A percentile compares a stretch with the other conserved stretches of the same genome.
These are phyloP conservation scores for Pisolithus thermaeus DNA, from an alignment of 1,284 basidiomycete species.

Conservation along the genomic window DNA sequence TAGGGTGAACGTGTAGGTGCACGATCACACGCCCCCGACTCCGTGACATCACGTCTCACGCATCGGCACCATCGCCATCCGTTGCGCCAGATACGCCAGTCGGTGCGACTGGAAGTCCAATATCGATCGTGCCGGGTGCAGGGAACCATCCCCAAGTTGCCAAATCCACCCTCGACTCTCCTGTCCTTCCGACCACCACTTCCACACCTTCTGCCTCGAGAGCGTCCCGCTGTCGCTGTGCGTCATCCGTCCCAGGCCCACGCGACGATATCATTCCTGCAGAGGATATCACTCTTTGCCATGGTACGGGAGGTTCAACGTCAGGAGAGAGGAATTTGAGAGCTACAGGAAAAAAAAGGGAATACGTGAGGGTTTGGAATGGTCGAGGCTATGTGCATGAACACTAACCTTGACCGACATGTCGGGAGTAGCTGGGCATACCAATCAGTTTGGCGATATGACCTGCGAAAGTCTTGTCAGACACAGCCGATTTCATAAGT, in stretches of 20 bases:
- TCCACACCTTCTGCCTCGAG: conserved; percentile 58
- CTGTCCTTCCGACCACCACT: conserved; percentile 39
- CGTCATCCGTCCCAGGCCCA: conserved; percentile 68
- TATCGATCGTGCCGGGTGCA: conserved; percentile 25
- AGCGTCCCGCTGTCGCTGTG: conserved; percentile 49
- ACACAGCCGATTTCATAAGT: not conserved
- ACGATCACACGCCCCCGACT: too few species aligned
- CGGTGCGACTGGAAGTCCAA: conserved; percentile 1
- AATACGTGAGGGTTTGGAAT: not conserved
- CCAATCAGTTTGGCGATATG: conserved; percentile 81
- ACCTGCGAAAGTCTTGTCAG: conserved; percentile 36
- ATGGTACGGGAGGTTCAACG: conserved; percentile 61
- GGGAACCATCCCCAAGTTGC: conserved; percentile 60
- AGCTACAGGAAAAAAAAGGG: conserved; percentile 32
- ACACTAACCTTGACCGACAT: conserved; percentile 75
- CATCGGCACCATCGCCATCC: not conserved
- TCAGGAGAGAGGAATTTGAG: conserved; percentile 63
- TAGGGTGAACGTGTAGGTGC: too few species aligned
- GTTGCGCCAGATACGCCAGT: not conserved
- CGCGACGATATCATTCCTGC: conserved; percentile 74
- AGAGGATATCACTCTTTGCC: conserved; percentile 67
- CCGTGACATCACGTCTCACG: too few species aligned
- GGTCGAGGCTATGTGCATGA: conserved; percentile 7
- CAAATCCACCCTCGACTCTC: conserved; percentile 47
- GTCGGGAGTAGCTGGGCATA: conserved; percentile 76